phyloP scores from a whole-genome alignment of 2,329 filamentous ascomycete species.

The Taxawa tesnikishii region DNA sequence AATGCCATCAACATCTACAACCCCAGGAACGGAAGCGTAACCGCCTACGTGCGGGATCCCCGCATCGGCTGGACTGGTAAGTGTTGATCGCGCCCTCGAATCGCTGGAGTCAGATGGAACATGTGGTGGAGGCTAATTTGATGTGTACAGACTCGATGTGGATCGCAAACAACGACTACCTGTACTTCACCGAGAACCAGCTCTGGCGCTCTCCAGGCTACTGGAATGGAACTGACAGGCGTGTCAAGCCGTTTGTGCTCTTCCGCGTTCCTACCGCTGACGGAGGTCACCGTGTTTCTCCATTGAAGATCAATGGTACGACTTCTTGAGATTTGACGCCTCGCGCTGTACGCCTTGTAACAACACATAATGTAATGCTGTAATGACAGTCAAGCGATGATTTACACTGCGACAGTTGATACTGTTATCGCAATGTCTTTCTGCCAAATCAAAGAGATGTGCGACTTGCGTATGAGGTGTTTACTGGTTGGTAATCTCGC shows the following conservation, averaged over 20 bases:
- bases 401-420: too few relatives aligned
- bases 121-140: too few relatives aligned
- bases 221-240: conserved; percentile 29
- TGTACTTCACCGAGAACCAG: conserved; percentile 43
- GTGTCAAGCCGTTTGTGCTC: conserved; percentile 29
- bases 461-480: too few relatives aligned
- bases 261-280: conserved; percentile 15
- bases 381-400: too few relatives aligned
- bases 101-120: too few relatives aligned
- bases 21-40: conserved; percentile 25
- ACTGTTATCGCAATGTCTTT: too few relatives aligned
- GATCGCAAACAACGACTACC: conserved; percentile 29
- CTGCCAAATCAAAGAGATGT: too few relatives aligned
- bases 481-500: too few relatives aligned
- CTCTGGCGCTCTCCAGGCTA: conserved; percentile 24
- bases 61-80: conserved; percentile 28
- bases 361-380: too few relatives aligned
- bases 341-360: too few relatives aligned
- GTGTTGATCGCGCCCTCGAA: not conserved
- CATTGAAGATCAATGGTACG: too few relatives aligned
- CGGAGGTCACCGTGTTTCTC: not conserved
- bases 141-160: not conserved
- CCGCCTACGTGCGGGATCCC: conserved; percentile 31
- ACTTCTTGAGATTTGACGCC: too few relatives aligned
- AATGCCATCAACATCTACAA: conserved; percentile 34